These are phyloP conservation scores for Termitomyces sp. DNA, from an alignment of 768 basidiomycete genomes.

Conservation along the genomic window DNA sequence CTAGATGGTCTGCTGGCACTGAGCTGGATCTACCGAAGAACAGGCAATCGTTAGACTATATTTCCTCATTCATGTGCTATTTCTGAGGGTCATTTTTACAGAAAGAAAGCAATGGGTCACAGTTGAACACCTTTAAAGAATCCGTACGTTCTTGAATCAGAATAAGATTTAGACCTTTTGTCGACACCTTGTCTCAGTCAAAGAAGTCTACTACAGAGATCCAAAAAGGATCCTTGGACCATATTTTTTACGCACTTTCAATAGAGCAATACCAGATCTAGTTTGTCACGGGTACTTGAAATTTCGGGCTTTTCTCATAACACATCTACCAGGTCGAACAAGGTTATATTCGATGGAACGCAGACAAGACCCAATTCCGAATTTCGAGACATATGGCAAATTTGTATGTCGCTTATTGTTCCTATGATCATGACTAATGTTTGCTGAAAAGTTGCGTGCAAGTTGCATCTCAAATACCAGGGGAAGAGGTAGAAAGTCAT, in stretches of 20 bases:
- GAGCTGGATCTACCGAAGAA: neutral
- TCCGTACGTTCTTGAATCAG: neutral
- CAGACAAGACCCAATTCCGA: neutral
- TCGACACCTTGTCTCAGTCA: neutral
- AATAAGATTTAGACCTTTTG: neutral
- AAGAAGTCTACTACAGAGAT: neutral
- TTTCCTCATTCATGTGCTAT: neutral
- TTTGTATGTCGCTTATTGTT: neutral
- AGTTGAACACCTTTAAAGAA: neutral
- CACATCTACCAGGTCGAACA: neutral
- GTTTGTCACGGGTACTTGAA: neutral
- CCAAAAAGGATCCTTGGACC: neutral
- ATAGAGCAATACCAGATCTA: neutral
- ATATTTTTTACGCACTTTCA: neutral
- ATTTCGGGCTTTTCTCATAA: neutral
- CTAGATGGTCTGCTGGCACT: neutral
- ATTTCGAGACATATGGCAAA: neutral
- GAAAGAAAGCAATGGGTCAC: neutral
- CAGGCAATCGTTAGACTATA: neutral
- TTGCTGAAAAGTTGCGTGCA: neutral
- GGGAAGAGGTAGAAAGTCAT: neutral
- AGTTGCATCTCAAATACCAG: neutral
- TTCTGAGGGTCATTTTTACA: neutral
- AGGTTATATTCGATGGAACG: constrained; percentile 3
- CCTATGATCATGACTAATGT: neutral